Evolutionary conservation across 768 basidiomycete species (phyloP), one percentile per base, ranked within the genome.

Genomic region (Antrodiella citrinella): DNA sequence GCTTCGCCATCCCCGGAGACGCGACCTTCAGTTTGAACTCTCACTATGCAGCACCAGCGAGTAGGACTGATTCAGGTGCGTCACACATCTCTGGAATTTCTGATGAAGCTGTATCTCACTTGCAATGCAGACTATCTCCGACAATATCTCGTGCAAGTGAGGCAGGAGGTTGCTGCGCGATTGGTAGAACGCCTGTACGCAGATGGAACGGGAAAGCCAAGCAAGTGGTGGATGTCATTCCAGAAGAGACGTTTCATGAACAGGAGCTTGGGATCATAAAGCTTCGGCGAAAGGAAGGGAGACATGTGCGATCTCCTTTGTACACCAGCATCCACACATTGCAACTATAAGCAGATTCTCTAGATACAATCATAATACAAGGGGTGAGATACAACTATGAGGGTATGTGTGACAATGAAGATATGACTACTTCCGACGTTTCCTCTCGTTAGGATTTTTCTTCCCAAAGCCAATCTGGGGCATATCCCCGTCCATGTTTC

Each of bases 151-250:
- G 82, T 82, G 3, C 96, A 99, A 66, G 88, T 87, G 7, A 82
- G 96, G 45, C 91, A 96, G 67, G 96, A 99, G 63, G 73, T 94
- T 18, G 88, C 92, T 19, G 75, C 83, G 7, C 81, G 96, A 24
- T 69, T 99, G 45, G 80, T 92, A 12, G 92, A 94, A 61, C 76
- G 82, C 47, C 72, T 99, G 45, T 99, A 99, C 65, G 90, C 84
- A 35, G 91, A 95, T 64, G 93, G 93, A 4, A 86, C 88, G 3
- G 86, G 86, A 51, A 94, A 90, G 65, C 94, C 96, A 4, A 96
- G 88, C 75, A 99, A 99, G 68, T 99, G 96, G 96, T 99, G 96
- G 96, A 95, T 97, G 91, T 88, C 90, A 19, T 99, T 98, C 82
- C 92, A 94, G 69, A 97, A 96, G 79, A 80, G 94, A 63, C 81